phyloP scores from a whole-genome alignment of 2,329 filamentous ascomycete species.

The Teratosphaeria destructans region DNA sequence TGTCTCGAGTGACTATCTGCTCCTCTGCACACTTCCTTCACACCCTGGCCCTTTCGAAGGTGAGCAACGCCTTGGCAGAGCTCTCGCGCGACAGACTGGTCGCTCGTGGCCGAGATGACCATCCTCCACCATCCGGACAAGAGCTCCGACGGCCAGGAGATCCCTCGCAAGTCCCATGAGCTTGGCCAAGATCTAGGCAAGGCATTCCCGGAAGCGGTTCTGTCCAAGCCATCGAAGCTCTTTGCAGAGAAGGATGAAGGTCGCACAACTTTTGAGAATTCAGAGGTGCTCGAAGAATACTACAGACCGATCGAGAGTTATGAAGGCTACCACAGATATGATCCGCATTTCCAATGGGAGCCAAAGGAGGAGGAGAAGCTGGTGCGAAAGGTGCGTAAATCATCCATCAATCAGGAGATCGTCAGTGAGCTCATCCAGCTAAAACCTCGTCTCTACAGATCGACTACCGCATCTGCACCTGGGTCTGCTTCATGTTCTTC shows the following conservation, averaged over 20 bases:
- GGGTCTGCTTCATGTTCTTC: slow-evolving; percentile 46
- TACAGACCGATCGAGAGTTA: slow-evolving; percentile 30
- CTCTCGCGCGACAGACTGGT: neutral
- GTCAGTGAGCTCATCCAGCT: neutral
- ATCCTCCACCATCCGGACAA: neutral
- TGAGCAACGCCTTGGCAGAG: neutral
- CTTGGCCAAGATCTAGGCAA: neutral
- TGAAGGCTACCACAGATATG: slow-evolving; percentile 50
- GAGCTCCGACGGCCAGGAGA: neutral
- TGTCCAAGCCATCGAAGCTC: neutral
- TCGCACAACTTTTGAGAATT: slow-evolving; percentile 3
- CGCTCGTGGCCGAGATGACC: neutral
- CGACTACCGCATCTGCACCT: slow-evolving; percentile 41
- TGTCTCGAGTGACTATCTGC: neutral
- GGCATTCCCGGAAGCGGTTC: neutral
- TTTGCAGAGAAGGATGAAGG: neutral
- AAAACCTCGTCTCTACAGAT: slow-evolving; percentile 26
- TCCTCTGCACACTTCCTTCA: neutral
- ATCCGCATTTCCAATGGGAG: slow-evolving; percentile 48
- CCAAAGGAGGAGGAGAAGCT: slow-evolving; percentile 46
- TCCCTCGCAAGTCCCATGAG: neutral
- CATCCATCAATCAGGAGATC: neutral
- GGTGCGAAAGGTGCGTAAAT: slow-evolving; percentile 38
- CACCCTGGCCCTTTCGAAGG: neutral
- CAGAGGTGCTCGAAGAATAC: slow-evolving; percentile 5